Percentiles rank a stretch among this genome's conserved stretches.
phyloP scores from a whole-genome alignment of 768 basidiomycete genomes.

The Suillus subaureus region DNA sequence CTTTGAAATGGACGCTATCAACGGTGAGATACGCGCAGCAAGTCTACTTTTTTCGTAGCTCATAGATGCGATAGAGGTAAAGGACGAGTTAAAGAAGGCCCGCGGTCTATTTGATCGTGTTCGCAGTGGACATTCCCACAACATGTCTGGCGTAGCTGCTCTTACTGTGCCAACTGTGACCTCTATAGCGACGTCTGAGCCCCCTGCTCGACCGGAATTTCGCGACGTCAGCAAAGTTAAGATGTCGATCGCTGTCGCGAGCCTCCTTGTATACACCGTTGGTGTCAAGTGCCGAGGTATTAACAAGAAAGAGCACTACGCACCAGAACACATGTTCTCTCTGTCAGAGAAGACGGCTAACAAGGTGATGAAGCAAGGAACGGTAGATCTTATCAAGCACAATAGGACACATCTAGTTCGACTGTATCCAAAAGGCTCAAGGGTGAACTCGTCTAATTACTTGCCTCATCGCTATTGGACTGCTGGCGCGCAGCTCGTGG shows the following conservation, averaged over 20 bases:
- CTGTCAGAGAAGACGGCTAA: slow-evolving; percentile 84
- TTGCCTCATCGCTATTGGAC: slow-evolving; percentile 90
- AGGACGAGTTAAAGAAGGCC: slow-evolving; percentile 42
- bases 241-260: slow-evolving; percentile 75
- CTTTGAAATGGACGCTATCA: slow-evolving; percentile 38
- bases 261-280: slow-evolving; percentile 89
- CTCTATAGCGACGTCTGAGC: slow-evolving; percentile 22
- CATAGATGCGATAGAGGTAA: slow-evolving; percentile 33
- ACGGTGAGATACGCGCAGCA: slow-evolving; percentile 26
- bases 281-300: slow-evolving; percentile 94
- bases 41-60: not conserved
- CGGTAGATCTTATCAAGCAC: slow-evolving; percentile 83
- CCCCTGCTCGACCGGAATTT: slow-evolving; percentile 14
- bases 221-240: slow-evolving; percentile 45
- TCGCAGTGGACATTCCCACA: slow-evolving; percentile 32
- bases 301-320: slow-evolving; percentile 84
- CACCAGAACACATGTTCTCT: slow-evolving; percentile 88
- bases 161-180: slow-evolving; percentile 17
- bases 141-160: slow-evolving; percentile 19
- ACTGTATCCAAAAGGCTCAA: slow-evolving; percentile 82
- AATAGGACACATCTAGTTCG: slow-evolving; percentile 80
- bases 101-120: slow-evolving; percentile 46
- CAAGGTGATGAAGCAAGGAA: slow-evolving; percentile 68
- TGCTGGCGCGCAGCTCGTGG: slow-evolving; percentile 85
- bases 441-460: slow-evolving; percentile 85